phyloP scores from a whole-genome alignment of 495 filamentous ascomycete genomes.

The Podospora tetraspora region DNA sequence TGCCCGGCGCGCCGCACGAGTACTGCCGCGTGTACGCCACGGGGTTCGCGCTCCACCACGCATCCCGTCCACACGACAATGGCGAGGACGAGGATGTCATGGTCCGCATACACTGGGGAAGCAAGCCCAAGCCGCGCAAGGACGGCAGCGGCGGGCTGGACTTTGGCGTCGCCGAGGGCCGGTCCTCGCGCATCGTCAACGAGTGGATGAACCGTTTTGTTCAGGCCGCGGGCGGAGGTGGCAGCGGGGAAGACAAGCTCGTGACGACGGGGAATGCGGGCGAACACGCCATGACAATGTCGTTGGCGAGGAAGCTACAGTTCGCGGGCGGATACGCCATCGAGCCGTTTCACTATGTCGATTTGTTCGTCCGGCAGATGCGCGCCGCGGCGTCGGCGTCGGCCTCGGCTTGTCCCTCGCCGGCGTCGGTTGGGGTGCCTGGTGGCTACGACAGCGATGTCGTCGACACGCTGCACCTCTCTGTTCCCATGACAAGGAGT shows the following conservation, averaged over 20 bases:
- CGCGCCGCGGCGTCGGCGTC: neutral
- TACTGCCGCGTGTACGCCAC: constrained; percentile 29
- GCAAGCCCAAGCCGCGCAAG: constrained; percentile 27
- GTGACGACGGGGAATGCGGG: constrained; percentile 31
- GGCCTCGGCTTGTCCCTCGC: neutral
- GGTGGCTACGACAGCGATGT: neutral
- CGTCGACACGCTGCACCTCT: constrained; percentile 1
- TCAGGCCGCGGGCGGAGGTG: neutral
- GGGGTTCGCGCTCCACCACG: constrained; percentile 20
- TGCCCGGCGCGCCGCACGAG: constrained; percentile 21
- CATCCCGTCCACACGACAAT: neutral
- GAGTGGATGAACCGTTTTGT: constrained; percentile 22
- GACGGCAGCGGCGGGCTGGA: constrained; percentile 13
- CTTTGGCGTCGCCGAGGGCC: constrained; percentile 19
- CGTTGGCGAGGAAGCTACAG: constrained; percentile 21
- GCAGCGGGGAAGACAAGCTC: neutral
- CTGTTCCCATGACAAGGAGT: neutral
- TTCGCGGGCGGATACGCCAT: constrained; percentile 31
- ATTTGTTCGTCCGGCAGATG: constrained; percentile 19
- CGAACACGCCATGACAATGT: constrained; percentile 33
- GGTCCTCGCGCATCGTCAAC: constrained; percentile 29
- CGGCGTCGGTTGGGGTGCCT: neutral
- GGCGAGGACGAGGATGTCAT: constrained; percentile 18
- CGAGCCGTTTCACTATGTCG: constrained; percentile 30
- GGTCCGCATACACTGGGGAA: constrained; percentile 27